phyloP scores from a whole-genome alignment of 352 stramenopile genomes.

The Phytophthora pisi region DNA sequence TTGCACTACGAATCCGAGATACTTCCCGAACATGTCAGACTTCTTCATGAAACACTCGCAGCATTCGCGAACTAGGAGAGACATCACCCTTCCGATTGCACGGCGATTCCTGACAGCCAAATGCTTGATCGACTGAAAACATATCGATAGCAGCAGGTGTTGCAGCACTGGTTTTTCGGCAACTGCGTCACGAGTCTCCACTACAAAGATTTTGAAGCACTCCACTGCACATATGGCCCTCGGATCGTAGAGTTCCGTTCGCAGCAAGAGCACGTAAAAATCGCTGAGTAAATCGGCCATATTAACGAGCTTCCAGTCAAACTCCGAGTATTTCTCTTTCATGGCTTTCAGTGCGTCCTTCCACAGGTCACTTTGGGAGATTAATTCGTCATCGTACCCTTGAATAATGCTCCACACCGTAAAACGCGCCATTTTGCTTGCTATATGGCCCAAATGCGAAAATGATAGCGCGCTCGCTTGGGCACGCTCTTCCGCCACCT shows the following conservation, averaged over 20 bases:
- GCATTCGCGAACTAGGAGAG: slow-evolving; percentile 59
- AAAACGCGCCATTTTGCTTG: slow-evolving; percentile 74
- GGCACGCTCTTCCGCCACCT: slow-evolving; percentile 53
- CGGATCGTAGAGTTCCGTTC: slow-evolving; percentile 42
- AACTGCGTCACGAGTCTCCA: slow-evolving; percentile 49
- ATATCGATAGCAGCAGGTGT: slow-evolving; percentile 71
- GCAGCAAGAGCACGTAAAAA: slow-evolving; percentile 67
- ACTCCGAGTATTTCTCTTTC: slow-evolving; percentile 71
- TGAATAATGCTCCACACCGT: slow-evolving; percentile 59
- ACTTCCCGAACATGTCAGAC: slow-evolving; percentile 77
- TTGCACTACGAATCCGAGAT: slow-evolving; percentile 77
- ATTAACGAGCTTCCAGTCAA: slow-evolving; percentile 71
- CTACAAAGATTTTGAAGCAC: slow-evolving; percentile 71
- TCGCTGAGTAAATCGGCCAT: slow-evolving; percentile 61
- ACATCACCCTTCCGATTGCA: slow-evolving; percentile 42
- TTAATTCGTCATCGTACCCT: slow-evolving; percentile 25
- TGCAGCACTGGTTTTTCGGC: slow-evolving; percentile 52
- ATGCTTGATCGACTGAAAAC: slow-evolving; percentile 68
- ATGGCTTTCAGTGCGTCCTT: slow-evolving; percentile 57
- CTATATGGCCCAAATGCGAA: slow-evolving; percentile 64
- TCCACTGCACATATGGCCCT: slow-evolving; percentile 60
- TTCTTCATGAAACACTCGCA: slow-evolving; percentile 74
- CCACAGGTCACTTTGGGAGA: slow-evolving; percentile 44
- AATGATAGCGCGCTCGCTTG: slow-evolving; percentile 46
- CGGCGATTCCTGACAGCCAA: slow-evolving; percentile 39